Base-by-base conservation (phyloP, 805 yeast genomes). In the Cyberlindnera americana region DNA sequence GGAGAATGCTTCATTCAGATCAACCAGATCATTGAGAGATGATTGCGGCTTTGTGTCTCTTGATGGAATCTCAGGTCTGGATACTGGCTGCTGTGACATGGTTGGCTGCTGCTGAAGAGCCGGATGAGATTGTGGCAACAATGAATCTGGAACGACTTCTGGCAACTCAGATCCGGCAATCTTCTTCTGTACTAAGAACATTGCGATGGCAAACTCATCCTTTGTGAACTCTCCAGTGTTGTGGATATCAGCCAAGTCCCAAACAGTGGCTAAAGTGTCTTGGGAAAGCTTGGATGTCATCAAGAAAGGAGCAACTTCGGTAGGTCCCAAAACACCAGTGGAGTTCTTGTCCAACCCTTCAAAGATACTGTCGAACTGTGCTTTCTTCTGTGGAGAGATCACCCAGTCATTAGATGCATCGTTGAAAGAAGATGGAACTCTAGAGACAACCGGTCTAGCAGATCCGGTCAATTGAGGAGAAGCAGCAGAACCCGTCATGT, bases 161-260 rank as follows among this genome's bases (percentile, higher is more conserved):
- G 99, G 98, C 48, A 93, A 69, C 19, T 75, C 79, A 26, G 69
- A 69, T 15, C 98, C 98, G 2, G 84, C 73, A 43, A 90, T 69
- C 54, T 77, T 83, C 62, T 83, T 85, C 63, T 89, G 95, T 8
- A 93, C 93, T 49, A 93, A 73, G 58, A 82, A 91, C 87, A 93
- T 83, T 14, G 98, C 97, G 56, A 93, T 82, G 3, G 95, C 81
- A 61, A 93, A 93, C 60, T 93, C 99, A 48, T 77, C 70, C 53
- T 75, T 78, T 35, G 86, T 73, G 56, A 93, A 88, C 29, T 73
- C 73, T 19, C 96, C 97, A 31, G 85, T 78, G 61, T 88, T 88
- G 50, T 86, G 83, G 46, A 88, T 73, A 60, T 93, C 97, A 9
- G 98, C 78, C 50, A 93, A 70, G 63, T 93, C 99, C 99, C 99